Conservation (phyloP, 371 early-diverging fungal genomes). For the Blastocladiella emersonii region DNA sequence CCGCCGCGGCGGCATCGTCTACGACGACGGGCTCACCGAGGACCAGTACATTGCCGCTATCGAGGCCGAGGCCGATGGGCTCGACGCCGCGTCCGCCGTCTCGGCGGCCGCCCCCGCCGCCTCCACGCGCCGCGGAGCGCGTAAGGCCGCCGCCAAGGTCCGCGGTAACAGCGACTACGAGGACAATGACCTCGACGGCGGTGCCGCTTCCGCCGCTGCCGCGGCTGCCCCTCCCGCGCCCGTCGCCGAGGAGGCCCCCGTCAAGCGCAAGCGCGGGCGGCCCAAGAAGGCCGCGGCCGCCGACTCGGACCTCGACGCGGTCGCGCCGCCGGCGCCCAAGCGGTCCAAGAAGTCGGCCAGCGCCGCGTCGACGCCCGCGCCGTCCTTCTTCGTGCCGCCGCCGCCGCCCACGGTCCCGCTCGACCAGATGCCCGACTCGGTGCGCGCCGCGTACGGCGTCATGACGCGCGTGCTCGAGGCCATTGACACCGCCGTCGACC, state of each 20-base stretch:
- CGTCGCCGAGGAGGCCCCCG: constrained; percentile 9
- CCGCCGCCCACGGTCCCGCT: too few species aligned
- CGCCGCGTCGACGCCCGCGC: too few species aligned
- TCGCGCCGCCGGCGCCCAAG: constrained; percentile 15
- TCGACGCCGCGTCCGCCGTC: constrained; percentile 38
- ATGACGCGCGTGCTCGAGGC: constrained; percentile 11
- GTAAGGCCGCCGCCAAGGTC: constrained; percentile 10
- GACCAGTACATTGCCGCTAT: constrained; percentile 77
- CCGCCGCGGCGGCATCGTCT: constrained; percentile 50
- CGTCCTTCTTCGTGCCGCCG: too few species aligned
- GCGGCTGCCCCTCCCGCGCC: constrained; percentile 2
- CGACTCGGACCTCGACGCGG: constrained; percentile 12
- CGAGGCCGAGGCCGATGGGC: constrained; percentile 46
- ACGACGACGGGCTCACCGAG: constrained; percentile 87
- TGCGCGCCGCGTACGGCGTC: neutral
- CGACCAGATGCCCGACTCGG: neutral
- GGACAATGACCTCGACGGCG: too few species aligned
- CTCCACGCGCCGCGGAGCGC: neutral
- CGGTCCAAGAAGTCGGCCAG: constrained; percentile 12
- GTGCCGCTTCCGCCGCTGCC: neutral
- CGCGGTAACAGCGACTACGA: neutral
- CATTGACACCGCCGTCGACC: constrained; percentile 14
- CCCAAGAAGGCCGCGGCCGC: constrained; percentile 7
- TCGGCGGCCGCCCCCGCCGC: neutral
- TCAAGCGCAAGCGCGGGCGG: constrained; percentile 4